These are phyloP conservation scores for Saccharomycopsis crataegensis DNA, from an alignment of 1,139 yeast species.

Conservation along the genomic window DNA sequence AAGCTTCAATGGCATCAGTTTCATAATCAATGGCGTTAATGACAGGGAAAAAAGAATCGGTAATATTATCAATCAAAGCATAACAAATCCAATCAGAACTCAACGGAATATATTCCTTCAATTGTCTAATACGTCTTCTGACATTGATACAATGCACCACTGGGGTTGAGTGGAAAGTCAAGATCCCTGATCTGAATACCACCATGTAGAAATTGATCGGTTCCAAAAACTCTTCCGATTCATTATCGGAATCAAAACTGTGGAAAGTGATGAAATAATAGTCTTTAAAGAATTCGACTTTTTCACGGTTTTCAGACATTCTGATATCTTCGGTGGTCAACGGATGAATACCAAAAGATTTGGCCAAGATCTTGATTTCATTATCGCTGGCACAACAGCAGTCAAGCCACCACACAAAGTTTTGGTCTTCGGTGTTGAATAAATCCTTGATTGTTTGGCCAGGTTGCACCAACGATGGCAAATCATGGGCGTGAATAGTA, in stretches of 20 bases:
- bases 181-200: constrained; percentile 76
- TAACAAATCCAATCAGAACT: constrained; percentile 92
- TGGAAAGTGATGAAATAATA: constrained; percentile 81
- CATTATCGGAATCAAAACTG: constrained; percentile 69
- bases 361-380: constrained; percentile 65
- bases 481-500: constrained; percentile 83
- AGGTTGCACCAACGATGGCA: constrained; percentile 62
- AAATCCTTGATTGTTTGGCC: constrained; percentile 59
- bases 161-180: constrained; percentile 71
- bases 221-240: constrained; percentile 74
- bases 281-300: constrained; percentile 66
- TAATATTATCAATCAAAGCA: constrained; percentile 88
- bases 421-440: constrained; percentile 41
- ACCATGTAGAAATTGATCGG: constrained; percentile 85
- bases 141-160: constrained; percentile 79
- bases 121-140: constrained; percentile 83
- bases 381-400: constrained; percentile 63
- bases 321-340: constrained; percentile 80
- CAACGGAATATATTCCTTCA: constrained; percentile 80
- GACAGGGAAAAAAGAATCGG: constrained; percentile 89
- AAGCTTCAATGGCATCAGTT: constrained; percentile 88
- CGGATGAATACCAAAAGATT: constrained; percentile 92
- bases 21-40: constrained; percentile 82
- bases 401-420: constrained; percentile 67
- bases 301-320: constrained; percentile 81